Percentiles rank a stretch among this genome's conserved stretches.
Conservation (phyloP, 2,329 filamentous ascomycete species). For the Trichoderma citrinoviride region DNA sequence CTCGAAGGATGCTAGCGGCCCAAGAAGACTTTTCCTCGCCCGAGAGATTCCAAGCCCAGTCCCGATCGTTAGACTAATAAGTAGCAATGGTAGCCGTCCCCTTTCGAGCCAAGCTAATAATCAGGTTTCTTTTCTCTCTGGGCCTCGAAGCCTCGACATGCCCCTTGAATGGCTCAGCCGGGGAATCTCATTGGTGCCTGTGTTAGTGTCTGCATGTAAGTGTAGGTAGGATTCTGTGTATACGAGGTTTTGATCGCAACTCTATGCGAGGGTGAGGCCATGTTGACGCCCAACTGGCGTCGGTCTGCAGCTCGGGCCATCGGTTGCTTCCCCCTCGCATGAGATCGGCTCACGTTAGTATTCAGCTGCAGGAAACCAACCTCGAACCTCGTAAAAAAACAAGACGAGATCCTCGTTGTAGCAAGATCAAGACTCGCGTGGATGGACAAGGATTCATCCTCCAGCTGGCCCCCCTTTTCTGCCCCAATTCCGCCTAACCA, state of each 20-base stretch:
- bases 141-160: background rate
- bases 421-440: background rate
- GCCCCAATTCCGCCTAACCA: no score
- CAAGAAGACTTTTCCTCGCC: background rate
- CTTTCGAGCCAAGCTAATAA: background rate
- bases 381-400: background rate
- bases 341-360: background rate
- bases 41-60: background rate
- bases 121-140: background rate
- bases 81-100: background rate
- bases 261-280: background rate
- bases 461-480: background rate
- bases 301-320: conserved; percentile 4
- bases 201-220: no score
- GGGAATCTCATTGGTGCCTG: no score
- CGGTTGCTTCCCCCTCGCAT: conserved; percentile 9
- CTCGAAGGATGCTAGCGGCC: background rate
- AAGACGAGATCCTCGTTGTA: background rate
- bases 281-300: background rate
- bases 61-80: background rate
- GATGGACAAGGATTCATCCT: conserved; percentile 10
- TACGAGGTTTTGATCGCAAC: background rate
- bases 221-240: background rate
- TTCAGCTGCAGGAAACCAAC: background rate
- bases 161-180: background rate